Evolutionary conservation across 2,329 filamentous ascomycete species (phyloP).

Genomic region (Botrytis pseudocinerea): DNA sequence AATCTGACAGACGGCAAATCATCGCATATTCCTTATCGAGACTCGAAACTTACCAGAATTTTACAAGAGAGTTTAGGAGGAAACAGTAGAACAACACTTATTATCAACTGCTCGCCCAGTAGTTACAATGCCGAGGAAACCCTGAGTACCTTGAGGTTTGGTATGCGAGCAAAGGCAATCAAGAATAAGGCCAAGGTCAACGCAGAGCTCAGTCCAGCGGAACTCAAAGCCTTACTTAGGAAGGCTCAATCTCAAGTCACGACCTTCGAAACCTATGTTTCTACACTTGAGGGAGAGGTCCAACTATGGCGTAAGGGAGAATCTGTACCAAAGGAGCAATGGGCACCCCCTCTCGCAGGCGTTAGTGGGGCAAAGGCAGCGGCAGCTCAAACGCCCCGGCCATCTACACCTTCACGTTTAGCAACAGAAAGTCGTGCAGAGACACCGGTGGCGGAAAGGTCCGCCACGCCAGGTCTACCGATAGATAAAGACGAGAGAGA

Average conservation of each 20-base stretch:
- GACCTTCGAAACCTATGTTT: constrained; percentile 84
- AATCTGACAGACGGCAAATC: constrained; percentile 96
- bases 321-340: constrained; percentile 81
- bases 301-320: constrained; percentile 87
- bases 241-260: constrained; percentile 89
- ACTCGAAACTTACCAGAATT: constrained; percentile 96
- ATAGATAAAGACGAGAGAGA: constrained; percentile 96
- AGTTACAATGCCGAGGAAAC: constrained; percentile 98
- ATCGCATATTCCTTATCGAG: constrained; percentile 91
- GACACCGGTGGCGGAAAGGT: constrained; percentile 73
- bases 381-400: constrained; percentile 46
- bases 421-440: constrained; percentile 60
- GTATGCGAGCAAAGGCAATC: constrained; percentile 95
- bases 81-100: constrained; percentile 96
- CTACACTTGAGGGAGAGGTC: constrained; percentile 80
- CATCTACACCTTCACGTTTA: constrained; percentile 61
- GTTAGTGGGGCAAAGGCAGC: constrained; percentile 55
- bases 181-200: constrained; percentile 99
- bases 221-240: constrained; percentile 89
- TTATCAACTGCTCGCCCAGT: constrained; percentile 98
- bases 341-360: constrained; percentile 67
- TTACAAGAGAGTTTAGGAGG: constrained; percentile 95
- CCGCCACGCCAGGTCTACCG: constrained; percentile 81
- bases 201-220: constrained; percentile 90
- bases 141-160: constrained; percentile 86